Base-by-base conservation (phyloP, 768 basidiomycete genomes). In the Lactarius trivialis region DNA sequence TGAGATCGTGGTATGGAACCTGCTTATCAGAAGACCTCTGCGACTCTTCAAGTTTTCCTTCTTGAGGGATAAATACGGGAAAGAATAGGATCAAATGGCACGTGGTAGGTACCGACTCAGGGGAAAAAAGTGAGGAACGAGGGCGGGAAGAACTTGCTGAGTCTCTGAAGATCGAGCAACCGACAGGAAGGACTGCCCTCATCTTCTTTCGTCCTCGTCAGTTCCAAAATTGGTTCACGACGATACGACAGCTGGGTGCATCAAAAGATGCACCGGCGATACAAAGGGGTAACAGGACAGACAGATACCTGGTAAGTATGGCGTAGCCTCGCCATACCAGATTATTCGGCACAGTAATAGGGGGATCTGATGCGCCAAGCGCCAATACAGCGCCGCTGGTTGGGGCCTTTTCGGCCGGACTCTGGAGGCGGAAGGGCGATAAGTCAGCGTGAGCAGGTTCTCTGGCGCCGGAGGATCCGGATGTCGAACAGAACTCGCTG, bases 391-490 rank as follows among this genome's bases (percentile, higher is more conserved):
- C 21, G 32, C 57, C 37, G 4, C 11, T 48, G 39, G 55, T 24
- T 26, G 24, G 36, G n/a, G 24, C 12, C 12, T 26, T 17, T 50
- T 51, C 39, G 55, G 55, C 39, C 26, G 28, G 14, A 52, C 45
- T 39, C 41, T 37, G 19, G 59, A 43, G 41, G 41, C 17, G 33
- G 39, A 55, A 54, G 34, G 43, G 43, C 53, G 60, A 34, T 43
- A 30, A 30, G 28, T 12, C 26, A n/a, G 33, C 8, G 24, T 6
- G 37, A 45, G 30, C 7, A 55, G 24, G 56, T 36, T 36, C 37
- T 58, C 56, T 58, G 14, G 61, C 61, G 56, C 56, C 39, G 50
- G 56, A 7, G 24, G 33, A 30, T 43, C 39, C 26, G 45, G 45
- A 41, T 33, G 51, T 50, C 4, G 39, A 28, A 41, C 39, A 32